Percentiles rank a stretch among this genome's conserved stretches.
phyloP scores from a whole-genome alignment of 2,329 filamentous ascomycete species.

The Aspergillus quadricinctus region DNA sequence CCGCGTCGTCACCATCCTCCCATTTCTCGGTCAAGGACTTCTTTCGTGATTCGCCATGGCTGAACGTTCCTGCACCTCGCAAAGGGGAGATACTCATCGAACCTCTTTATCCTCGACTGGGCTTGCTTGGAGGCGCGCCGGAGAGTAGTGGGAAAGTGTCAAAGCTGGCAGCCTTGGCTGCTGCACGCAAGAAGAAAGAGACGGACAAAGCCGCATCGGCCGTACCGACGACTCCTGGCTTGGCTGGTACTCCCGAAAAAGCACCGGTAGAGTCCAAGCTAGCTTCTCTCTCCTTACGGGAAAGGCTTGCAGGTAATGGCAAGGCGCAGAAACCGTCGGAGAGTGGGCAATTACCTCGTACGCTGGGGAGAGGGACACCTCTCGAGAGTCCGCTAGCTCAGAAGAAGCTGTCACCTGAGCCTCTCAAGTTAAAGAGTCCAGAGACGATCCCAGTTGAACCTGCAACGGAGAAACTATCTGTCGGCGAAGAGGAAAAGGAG shows the following conservation, averaged over 20 bases:
- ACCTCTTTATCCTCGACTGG: conserved; percentile 55
- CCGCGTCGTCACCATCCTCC: conserved; percentile 19
- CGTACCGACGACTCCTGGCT: conserved; percentile 2
- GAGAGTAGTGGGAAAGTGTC: conserved; percentile 67
- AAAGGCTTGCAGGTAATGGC: conserved; percentile 33
- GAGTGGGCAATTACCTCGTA: conserved; percentile 16
- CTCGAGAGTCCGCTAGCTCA: conserved; percentile 12
- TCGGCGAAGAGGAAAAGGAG: conserved; percentile 11
- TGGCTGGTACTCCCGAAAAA: conserved; percentile 6
- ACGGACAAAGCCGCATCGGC: conserved; percentile 51
- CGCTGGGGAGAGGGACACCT: conserved; percentile 15
- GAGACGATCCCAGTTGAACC: conserved; percentile 1
- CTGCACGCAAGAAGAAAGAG: conserved; percentile 77
- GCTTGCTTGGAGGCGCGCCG: conserved; percentile 72
- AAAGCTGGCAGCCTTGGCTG: conserved; percentile 85
- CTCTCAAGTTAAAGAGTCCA: conserved; percentile 5
- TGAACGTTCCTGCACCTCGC: conserved; percentile 63
- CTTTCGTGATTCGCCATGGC: conserved; percentile 84
- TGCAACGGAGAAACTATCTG: conserved; percentile 3
- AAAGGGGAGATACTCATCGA: conserved; percentile 61
- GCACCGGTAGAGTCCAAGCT: conserved; percentile 18
- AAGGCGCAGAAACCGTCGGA: conserved; percentile 25
- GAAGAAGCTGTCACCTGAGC: conserved; percentile 18
- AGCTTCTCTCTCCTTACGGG: conserved; percentile 32
- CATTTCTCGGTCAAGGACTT: conserved; percentile 54